Conservation (phyloP, 768 basidiomycete genomes). For the Paxillus rubicundulus region DNA sequence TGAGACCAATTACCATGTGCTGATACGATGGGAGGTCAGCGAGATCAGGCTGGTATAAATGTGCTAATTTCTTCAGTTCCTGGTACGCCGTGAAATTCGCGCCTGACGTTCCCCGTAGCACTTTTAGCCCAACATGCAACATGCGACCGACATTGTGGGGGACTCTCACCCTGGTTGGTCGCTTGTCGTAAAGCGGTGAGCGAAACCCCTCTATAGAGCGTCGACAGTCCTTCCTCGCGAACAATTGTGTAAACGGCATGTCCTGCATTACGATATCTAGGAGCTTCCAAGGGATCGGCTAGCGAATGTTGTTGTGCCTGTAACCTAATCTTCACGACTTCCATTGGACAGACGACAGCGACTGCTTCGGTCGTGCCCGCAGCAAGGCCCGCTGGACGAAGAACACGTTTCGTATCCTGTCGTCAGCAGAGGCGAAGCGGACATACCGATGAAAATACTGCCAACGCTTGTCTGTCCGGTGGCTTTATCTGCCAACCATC, state of each 20-base stretch:
- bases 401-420: not conserved
- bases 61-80: slow-evolving; percentile 85
- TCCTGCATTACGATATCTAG: slow-evolving; percentile 93
- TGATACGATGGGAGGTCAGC: slow-evolving; percentile 88
- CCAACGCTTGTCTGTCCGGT: slow-evolving; percentile 81
- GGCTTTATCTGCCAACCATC: slow-evolving; percentile 65
- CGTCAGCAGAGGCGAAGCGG: not conserved
- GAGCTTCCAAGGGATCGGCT: slow-evolving; percentile 90
- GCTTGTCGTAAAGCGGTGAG: slow-evolving; percentile 95
- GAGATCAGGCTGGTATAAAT: slow-evolving; percentile 74
- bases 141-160: slow-evolving; percentile 5
- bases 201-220: slow-evolving; percentile 90
- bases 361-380: slow-evolving; percentile 97
- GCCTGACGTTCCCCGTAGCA: slow-evolving; percentile 41
- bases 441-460: slow-evolving; percentile 82
- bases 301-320: slow-evolving; percentile 98
- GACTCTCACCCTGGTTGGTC: slow-evolving; percentile 82
- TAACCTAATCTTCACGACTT: slow-evolving; percentile 96
- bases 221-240: slow-evolving; percentile 81
- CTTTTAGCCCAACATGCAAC: not conserved
- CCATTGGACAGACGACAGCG: slow-evolving; percentile 96
- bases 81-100: slow-evolving; percentile 99
- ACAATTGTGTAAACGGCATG: slow-evolving; percentile 96
- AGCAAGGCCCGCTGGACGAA: slow-evolving; percentile 75
- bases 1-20: slow-evolving; percentile 90